Evolutionary conservation across 2,329 filamentous ascomycete species (phyloP).

Genomic region (Aspergillus sp.): DNA sequence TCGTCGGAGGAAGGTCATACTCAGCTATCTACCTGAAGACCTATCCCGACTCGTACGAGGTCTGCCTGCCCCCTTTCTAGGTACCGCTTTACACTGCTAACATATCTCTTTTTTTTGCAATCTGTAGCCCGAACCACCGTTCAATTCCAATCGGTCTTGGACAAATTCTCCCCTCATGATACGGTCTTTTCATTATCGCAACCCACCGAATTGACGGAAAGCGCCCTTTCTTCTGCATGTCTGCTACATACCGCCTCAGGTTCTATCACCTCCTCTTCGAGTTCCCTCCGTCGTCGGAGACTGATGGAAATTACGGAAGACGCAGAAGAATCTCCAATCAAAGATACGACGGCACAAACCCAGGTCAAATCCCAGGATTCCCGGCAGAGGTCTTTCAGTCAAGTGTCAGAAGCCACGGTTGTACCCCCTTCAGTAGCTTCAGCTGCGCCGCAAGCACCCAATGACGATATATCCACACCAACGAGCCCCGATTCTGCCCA

Average conservation of each 20-base stretch:
- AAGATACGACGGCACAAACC: constrained; percentile 44
- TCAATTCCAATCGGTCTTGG: constrained; percentile 62
- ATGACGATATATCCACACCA: constrained; percentile 16
- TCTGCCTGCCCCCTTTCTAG: constrained; percentile 45
- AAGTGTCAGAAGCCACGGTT: constrained; percentile 36
- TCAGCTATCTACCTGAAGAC: constrained; percentile 89
- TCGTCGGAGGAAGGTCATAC: constrained; percentile 80
- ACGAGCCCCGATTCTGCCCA: constrained; percentile 12
- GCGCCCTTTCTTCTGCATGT: constrained; percentile 82
- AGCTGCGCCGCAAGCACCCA: constrained; percentile 15
- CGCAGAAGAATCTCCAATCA: constrained; percentile 71
- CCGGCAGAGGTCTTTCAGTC: constrained; percentile 29
- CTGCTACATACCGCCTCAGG: constrained; percentile 84
- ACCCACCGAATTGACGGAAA: constrained; percentile 80
- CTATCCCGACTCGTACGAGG: constrained; percentile 92
- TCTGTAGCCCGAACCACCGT: constrained; percentile 73
- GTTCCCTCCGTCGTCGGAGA: constrained; percentile 72
- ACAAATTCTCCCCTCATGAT: constrained; percentile 80
- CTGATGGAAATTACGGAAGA: constrained; percentile 94
- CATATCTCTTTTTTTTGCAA: constrained; percentile 1
- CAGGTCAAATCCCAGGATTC: constrained; percentile 20
- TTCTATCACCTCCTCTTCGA: constrained; percentile 80
- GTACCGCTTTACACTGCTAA: constrained; percentile 7
- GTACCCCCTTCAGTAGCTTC: constrained; percentile 27
- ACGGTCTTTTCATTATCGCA: constrained; percentile 74